Conservation (phyloP, 306 rosid species). For the Urtica urens region DNA sequence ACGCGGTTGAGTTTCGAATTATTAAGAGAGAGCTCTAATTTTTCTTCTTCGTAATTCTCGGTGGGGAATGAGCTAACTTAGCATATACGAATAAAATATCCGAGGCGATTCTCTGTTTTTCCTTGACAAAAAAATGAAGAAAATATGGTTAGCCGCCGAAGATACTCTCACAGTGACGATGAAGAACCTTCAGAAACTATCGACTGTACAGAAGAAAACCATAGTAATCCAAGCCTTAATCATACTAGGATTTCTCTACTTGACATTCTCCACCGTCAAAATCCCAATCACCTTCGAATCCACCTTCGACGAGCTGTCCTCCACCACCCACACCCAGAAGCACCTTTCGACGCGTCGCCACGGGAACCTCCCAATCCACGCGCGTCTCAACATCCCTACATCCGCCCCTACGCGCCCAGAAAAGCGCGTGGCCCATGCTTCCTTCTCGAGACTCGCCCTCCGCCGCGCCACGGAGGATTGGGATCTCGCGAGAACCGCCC, state of each 20-base stretch:
- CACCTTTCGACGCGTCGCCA: slow-evolving; percentile 20
- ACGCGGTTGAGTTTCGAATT: too few species aligned
- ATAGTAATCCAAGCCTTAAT: slow-evolving; percentile 62
- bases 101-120: too few species aligned
- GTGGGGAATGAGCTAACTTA: too few species aligned
- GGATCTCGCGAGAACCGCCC: slow-evolving; percentile 48
- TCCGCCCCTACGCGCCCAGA: slow-evolving; percentile 58
- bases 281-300: slow-evolving; percentile 57
- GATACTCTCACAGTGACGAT: too few species aligned
- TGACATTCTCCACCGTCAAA: slow-evolving; percentile 47
- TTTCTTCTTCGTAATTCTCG: too few species aligned
- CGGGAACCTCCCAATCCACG: slow-evolving; percentile 25
- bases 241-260: slow-evolving; percentile 38
- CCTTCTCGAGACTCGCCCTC: slow-evolving; percentile 40
- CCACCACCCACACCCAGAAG: too few species aligned
- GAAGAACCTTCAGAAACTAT: too few species aligned
- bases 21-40: too few species aligned
- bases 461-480: slow-evolving; percentile 31
- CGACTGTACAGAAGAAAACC: too few species aligned
- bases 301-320: slow-evolving; percentile 30
- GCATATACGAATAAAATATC: too few species aligned
- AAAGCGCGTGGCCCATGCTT: slow-evolving; percentile 29
- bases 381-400: slow-evolving; percentile 35
- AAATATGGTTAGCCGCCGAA: too few species aligned
- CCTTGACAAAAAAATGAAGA: too few species aligned